These are phyloP conservation scores for Babesia bovis DNA, from an alignment of 169 alveolate genomes.

Conservation along the genomic window DNA sequence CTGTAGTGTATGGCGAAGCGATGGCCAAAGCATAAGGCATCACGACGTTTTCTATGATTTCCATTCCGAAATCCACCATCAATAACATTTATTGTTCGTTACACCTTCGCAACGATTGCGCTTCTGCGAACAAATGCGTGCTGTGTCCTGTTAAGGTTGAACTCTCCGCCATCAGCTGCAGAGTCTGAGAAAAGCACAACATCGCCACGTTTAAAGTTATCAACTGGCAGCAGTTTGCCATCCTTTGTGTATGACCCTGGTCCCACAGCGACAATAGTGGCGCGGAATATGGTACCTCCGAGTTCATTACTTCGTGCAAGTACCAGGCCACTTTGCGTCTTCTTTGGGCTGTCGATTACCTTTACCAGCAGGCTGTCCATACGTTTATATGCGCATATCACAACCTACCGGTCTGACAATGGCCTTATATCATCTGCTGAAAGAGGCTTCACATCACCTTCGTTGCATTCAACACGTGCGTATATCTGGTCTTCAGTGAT, in stretches of 20 bases:
- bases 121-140: slow-evolving; percentile 58
- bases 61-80: no score
- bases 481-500: slow-evolving; percentile 51
- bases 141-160: slow-evolving; percentile 21
- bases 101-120: slow-evolving; percentile 56
- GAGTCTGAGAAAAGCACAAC: slow-evolving; percentile 47
- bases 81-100: no score
- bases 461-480: slow-evolving; percentile 29
- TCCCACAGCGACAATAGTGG: slow-evolving; percentile 41
- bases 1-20: no score
- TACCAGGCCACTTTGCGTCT: slow-evolving; percentile 66
- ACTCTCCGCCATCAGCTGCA: slow-evolving; percentile 56
- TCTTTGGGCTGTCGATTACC: slow-evolving; percentile 54
- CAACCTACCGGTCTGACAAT: slow-evolving; percentile 42
- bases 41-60: no score
- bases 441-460: slow-evolving; percentile 1
- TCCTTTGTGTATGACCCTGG: slow-evolving; percentile 51
- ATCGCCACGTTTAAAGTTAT: slow-evolving; percentile 54
- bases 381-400: not conserved
- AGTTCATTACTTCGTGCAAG: slow-evolving; percentile 20
- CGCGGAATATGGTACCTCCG: slow-evolving; percentile 38
- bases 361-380: slow-evolving; percentile 46
- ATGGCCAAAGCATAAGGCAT: no score
- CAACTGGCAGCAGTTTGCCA: slow-evolving; percentile 52
- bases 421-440: slow-evolving; percentile 49